A percentile compares a stretch with the other conserved stretches of the same genome.
These are phyloP conservation scores for Chenopodium formosanum DNA, from an alignment of 148 eudicot species.

Conservation along the genomic window DNA sequence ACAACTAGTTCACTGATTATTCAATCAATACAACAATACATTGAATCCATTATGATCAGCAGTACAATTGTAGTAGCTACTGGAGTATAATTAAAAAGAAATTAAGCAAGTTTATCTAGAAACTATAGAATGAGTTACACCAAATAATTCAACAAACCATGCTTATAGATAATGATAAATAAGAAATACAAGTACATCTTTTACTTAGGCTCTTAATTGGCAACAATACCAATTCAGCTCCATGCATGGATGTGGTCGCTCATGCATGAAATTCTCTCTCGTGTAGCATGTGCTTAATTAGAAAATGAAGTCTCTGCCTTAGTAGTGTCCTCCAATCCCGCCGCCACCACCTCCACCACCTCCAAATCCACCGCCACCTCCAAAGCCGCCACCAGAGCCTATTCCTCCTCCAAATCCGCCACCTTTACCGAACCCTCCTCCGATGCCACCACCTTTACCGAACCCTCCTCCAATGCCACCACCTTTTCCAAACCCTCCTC, in stretches of 20 bases:
- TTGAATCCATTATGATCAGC: background rate
- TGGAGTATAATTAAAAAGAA: background rate
- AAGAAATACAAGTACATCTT: background rate
- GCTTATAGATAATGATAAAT: background rate
- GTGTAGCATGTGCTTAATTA: background rate
- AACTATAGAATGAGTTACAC: background rate
- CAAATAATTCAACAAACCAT: constrained; percentile 14
- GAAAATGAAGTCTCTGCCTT: background rate
- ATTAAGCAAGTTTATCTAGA: constrained; percentile 1
- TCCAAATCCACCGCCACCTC: constrained; percentile 28
- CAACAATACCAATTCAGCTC: background rate
- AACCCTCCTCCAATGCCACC: constrained; percentile 23
- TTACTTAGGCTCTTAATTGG: background rate
- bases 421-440: constrained; percentile 13
- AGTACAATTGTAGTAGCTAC: background rate
- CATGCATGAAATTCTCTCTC: background rate
- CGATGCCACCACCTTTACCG: constrained; percentile 16
- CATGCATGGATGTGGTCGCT: background rate
- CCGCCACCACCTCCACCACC: constrained; percentile 9
- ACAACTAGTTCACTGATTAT: background rate
- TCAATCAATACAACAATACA: too few relatives aligned
- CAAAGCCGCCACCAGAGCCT: constrained; percentile 15
- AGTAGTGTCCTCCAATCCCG: constrained; percentile 22
- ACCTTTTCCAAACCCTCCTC: constrained; percentile 21
- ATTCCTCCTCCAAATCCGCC: constrained; percentile 22